These are phyloP conservation scores for Pseudozyma pruni DNA, from an alignment of 1,284 basidiomycete genomes.

Conservation along the genomic window DNA sequence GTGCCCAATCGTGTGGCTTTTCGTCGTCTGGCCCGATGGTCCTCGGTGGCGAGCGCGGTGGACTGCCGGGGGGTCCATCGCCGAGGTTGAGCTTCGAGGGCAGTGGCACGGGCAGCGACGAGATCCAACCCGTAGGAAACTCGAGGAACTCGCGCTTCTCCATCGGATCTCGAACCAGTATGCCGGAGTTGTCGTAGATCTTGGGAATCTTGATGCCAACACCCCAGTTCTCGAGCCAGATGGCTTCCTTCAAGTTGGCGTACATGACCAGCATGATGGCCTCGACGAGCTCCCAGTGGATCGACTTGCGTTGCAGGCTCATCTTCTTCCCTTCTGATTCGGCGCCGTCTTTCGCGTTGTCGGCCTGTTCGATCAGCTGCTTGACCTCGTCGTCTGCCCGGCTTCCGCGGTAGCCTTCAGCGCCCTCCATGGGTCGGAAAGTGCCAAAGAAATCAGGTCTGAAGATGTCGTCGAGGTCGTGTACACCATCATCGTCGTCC, in stretches of 20 bases:
- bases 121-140: constrained; percentile 38
- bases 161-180: constrained; percentile 33
- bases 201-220: constrained; percentile 48
- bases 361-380: constrained; percentile 13
- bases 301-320: constrained; percentile 32
- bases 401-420: constrained; percentile 22
- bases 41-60: not conserved
- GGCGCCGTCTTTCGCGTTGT: not conserved
- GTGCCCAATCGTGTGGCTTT: constrained; percentile 56
- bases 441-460: constrained; percentile 14
- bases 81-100: constrained; percentile 7
- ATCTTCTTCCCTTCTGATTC: not conserved
- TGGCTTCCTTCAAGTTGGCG: constrained; percentile 51
- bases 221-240: constrained; percentile 51
- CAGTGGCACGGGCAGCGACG: constrained; percentile 19
- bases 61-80: not conserved
- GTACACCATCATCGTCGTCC: constrained; percentile 8
- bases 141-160: constrained; percentile 35
- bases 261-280: constrained; percentile 58
- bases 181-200: constrained; percentile 20
- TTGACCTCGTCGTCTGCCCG: constrained; percentile 25
- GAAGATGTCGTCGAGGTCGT: constrained; percentile 23
- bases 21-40: constrained; percentile 11
- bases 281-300: constrained; percentile 55
- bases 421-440: constrained; percentile 20